phyloP scores from a whole-genome alignment of 352 stramenopile species.

The Pythium volutum region DNA sequence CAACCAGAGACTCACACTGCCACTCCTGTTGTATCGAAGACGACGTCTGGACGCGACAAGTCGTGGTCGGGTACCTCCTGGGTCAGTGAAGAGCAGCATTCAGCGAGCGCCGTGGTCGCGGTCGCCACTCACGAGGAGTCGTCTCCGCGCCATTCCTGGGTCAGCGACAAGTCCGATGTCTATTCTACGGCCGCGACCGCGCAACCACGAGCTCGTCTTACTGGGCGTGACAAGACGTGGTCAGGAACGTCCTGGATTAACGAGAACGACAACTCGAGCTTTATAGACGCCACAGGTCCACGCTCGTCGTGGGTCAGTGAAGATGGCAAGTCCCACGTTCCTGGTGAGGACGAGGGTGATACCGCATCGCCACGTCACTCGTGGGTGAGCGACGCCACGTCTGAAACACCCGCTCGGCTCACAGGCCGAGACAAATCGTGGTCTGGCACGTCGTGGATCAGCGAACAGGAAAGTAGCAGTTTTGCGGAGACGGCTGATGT shows the following conservation, averaged over 20 bases:
- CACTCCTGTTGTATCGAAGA: no score
- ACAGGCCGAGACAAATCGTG: conserved; percentile 14
- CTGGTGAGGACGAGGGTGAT: not conserved
- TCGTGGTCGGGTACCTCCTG: conserved; percentile 14
- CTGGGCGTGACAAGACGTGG: conserved; percentile 12
- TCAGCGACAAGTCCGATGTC: conserved; percentile 6
- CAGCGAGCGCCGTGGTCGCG: not conserved
- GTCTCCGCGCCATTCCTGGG: conserved; percentile 4
- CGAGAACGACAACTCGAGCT: conserved; percentile 9
- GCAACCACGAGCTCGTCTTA: not conserved
- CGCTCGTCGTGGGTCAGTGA: conserved; percentile 24
- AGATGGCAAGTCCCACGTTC: not conserved
- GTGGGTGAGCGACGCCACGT: conserved; percentile 9
- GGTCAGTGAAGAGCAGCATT: conserved; percentile 16
- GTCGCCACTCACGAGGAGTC: not conserved
- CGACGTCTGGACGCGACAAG: conserved; percentile 6
- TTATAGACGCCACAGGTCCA: not conserved
- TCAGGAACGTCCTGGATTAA: conserved; percentile 14
- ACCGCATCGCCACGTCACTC: conserved; percentile 5
- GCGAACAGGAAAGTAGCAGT: conserved; percentile 11
- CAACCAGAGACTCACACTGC: not conserved
- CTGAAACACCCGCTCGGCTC: not conserved
- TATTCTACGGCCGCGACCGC: not conserved
- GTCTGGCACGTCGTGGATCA: conserved; percentile 14
- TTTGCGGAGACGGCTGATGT: not conserved